These are phyloP conservation scores for Trifolium dubium DNA, from an alignment of 306 rosid genomes.

Conservation along the genomic window DNA sequence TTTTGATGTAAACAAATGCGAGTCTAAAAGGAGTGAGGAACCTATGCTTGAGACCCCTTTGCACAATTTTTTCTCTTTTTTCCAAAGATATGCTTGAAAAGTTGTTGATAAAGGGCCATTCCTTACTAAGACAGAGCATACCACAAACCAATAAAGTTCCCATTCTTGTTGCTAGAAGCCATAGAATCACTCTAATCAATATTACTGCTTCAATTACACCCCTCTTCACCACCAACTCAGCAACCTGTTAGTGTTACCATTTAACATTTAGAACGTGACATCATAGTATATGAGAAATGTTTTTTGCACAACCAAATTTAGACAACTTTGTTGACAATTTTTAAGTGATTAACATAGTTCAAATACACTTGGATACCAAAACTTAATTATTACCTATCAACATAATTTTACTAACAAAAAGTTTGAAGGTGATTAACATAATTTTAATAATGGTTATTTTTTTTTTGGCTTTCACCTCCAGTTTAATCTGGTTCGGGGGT, in stretches of 20 bases:
- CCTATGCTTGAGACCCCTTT: slow-evolving; percentile 46
- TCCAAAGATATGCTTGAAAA: slow-evolving; percentile 50
- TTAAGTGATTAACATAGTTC: too few species aligned
- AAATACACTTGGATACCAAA: too few species aligned
- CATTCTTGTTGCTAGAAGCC: slow-evolving; percentile 51
- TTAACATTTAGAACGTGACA: neutral
- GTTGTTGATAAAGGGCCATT: slow-evolving; percentile 50
- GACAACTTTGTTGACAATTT: too few species aligned
- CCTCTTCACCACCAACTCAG: slow-evolving; percentile 44
- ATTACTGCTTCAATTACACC: slow-evolving; percentile 45
- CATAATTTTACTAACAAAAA: too few species aligned
- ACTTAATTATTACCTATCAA: too few species aligned
- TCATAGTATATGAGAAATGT: neutral
- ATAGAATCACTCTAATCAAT: slow-evolving; percentile 50
- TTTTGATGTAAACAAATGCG: slow-evolving; percentile 51
- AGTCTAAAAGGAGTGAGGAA: slow-evolving; percentile 55
- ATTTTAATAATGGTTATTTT: too few species aligned
- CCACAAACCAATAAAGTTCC: slow-evolving; percentile 56
- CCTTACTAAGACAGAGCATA: slow-evolving; percentile 40
- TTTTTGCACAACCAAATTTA: too few species aligned
- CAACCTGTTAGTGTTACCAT: slow-evolving; percentile 46
- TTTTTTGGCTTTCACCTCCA: too few species aligned
- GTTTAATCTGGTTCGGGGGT: too few species aligned
- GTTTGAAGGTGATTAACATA: too few species aligned
- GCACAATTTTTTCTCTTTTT: slow-evolving; percentile 53